Base-by-base conservation (phyloP, 139 green algal genomes). In the Chlorella sp. region DNA sequence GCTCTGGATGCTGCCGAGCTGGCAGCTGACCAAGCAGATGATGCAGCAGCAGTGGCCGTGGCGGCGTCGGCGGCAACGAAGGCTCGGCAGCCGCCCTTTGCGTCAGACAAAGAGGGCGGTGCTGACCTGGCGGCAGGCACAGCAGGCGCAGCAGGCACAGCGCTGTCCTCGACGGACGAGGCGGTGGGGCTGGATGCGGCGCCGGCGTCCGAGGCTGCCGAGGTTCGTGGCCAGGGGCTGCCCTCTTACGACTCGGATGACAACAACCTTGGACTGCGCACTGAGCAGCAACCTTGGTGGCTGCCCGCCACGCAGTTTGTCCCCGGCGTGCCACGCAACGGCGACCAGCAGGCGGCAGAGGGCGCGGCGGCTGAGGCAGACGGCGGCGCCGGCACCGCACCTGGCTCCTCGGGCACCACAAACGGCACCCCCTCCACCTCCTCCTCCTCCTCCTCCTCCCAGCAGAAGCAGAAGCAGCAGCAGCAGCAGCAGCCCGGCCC, bases 211-310 rank as follows among this genome's bases (percentile, higher is more conserved):
- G 81, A 86, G 57, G 81, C 53, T 1, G 81, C 81, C 42, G 81
- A 42, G 81, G 32, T 30, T 32, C 81, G 81, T 12, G 81, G 12
- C 57, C 36, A 64, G 42, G 57, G 57, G 14, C 81, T 86, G 57
- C 81, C 81, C 19, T 73, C 81, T 36, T 86, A 86, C n/a, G 81
- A 86, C 81, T 42, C 48, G 42, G 80, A 85, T 1, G 48, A 57
- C 26, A 39, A 85, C 37, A 61, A n/a, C 37, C 37, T 76, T 30
- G 26, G 28, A 30, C 79, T n/a, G 3, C 75, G 69, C 24, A 21
- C 88, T 22, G 61, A 68, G 66, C 57, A 89, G 76, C 64, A 81
- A 30, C 24, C 84, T 3, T 92, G 89, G 89, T 92, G 89, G 89
- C 79, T 71, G 83, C 21, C 61, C 68, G 89, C 73, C 37, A 60